phyloP scores from a whole-genome alignment of 352 stramenopile species.

The Phytophthora sojae region DNA sequence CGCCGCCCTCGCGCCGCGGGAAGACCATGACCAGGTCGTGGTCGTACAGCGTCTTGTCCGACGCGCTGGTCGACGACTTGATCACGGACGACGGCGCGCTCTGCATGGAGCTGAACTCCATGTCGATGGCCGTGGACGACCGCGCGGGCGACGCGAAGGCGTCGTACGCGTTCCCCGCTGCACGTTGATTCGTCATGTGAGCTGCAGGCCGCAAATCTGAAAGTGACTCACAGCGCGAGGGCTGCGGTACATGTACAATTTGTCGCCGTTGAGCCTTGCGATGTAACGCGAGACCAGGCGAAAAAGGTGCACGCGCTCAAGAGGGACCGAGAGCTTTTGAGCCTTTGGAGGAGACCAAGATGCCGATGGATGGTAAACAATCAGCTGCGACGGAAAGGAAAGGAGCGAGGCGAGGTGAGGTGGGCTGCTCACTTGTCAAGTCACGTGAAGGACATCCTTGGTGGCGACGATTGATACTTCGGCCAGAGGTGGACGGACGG shows the following conservation, averaged over 20 bases:
- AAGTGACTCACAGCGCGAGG: conserved; percentile 16
- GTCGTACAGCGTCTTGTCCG: conserved; percentile 71
- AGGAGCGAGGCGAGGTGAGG: no score
- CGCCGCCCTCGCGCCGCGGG: conserved; percentile 62
- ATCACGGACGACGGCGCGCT: conserved; percentile 30
- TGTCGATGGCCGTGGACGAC: conserved; percentile 41
- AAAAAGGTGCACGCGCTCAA: conserved; percentile 26
- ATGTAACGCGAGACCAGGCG: conserved; percentile 3
- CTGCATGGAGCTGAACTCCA: conserved; percentile 59
- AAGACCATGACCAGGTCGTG: conserved; percentile 89
- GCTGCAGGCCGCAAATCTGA: conserved; percentile 21
- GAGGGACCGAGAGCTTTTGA: background rate
- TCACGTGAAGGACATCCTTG: background rate
- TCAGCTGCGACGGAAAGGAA: conserved; percentile 3
- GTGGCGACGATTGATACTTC: background rate
- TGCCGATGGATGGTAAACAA: conserved; percentile 18
- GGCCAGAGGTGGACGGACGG: conserved; percentile 5
- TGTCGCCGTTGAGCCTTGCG: no score
- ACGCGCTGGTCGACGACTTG: background rate
- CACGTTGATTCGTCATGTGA: background rate
- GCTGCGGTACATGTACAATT: no score
- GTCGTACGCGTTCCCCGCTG: conserved; percentile 37
- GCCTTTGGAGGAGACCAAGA: background rate
- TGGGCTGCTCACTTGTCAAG: no score
- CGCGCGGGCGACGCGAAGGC: conserved; percentile 41